Conservation (phyloP, 2,329 filamentous ascomycete genomes). For the Sclerotiophoma versabilis region DNA sequence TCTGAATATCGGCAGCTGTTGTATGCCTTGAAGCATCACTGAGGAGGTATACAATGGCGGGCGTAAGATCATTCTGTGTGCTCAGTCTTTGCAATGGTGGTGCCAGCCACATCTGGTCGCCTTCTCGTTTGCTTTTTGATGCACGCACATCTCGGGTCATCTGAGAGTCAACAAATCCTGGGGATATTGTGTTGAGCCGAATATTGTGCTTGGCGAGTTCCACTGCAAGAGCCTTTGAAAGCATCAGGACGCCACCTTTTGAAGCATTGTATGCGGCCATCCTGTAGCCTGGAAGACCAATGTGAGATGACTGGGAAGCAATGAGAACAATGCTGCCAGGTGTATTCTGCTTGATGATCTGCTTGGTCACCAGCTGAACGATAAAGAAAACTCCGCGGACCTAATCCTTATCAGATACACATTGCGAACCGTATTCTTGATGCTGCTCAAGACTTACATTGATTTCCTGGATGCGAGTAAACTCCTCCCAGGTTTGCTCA, state of each 20-base stretch:
- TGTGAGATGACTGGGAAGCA: slow-evolving; percentile 50
- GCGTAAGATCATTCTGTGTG: slow-evolving; percentile 53
- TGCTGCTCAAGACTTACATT: slow-evolving; percentile 44
- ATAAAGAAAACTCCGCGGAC: slow-evolving; percentile 54
- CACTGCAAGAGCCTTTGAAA: slow-evolving; percentile 48
- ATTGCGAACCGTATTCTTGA: not conserved
- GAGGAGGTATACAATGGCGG: slow-evolving; percentile 54
- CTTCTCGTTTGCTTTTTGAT: slow-evolving; percentile 23
- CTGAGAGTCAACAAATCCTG: slow-evolving; percentile 43
- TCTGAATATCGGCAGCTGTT: slow-evolving; percentile 54
- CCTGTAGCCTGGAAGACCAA: slow-evolving; percentile 47
- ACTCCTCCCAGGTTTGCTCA: slow-evolving; percentile 55
- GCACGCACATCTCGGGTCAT: slow-evolving; percentile 30
- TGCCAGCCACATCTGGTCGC: slow-evolving; percentile 30
- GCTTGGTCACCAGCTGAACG: slow-evolving; percentile 50
- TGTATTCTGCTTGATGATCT: slow-evolving; percentile 51
- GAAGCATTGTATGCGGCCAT: slow-evolving; percentile 56
- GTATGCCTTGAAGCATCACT: slow-evolving; percentile 55
- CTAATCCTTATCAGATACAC: slow-evolving; percentile 25
- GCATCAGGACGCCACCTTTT: slow-evolving; percentile 53
- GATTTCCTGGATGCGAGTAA: slow-evolving; percentile 51
- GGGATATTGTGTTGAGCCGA: slow-evolving; percentile 43
- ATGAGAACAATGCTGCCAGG: slow-evolving; percentile 53
- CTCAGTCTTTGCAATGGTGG: slow-evolving; percentile 51
- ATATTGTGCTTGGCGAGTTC: slow-evolving; percentile 44